Conservation (phyloP, 1,284 basidiomycete genomes). For the Macrocystidia cucumis region DNA sequence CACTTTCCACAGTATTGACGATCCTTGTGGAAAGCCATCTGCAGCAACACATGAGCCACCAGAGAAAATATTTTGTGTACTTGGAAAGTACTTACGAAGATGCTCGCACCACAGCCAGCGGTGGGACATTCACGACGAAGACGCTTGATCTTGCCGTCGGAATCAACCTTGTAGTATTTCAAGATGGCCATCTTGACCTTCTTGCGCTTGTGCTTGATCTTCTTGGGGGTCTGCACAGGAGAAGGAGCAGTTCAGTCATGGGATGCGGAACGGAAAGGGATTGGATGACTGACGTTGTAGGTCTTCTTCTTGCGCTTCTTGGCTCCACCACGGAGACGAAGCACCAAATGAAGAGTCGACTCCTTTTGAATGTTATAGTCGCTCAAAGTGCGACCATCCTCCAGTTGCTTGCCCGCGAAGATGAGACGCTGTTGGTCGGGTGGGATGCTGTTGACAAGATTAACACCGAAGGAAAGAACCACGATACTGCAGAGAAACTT, state of each 20-base stretch:
- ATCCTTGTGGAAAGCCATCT: slow-evolving; percentile 95
- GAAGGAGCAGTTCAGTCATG: slow-evolving; percentile 3
- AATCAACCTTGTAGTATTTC: slow-evolving; percentile 99
- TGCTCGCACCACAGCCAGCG: slow-evolving; percentile 89
- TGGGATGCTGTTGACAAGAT: slow-evolving; percentile 54
- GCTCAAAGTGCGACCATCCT: slow-evolving; percentile 85
- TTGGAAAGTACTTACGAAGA: slow-evolving; percentile 67
- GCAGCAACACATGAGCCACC: slow-evolving; percentile 5
- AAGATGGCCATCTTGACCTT: slow-evolving; percentile 99
- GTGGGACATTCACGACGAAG: slow-evolving; percentile 94
- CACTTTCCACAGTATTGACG: slow-evolving; percentile 96
- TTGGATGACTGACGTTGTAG: slow-evolving; percentile 62
- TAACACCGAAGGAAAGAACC: slow-evolving; percentile 8
- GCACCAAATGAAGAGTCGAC: slow-evolving; percentile 89
- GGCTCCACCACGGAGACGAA: slow-evolving; percentile 92
- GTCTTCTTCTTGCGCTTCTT: slow-evolving; percentile 99
- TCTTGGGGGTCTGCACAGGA: slow-evolving; percentile 85
- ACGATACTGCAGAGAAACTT: slow-evolving; percentile 18
- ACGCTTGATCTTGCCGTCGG: slow-evolving; percentile 99
- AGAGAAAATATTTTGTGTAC: slow-evolving; percentile 1
- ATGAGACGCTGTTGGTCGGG: slow-evolving; percentile 97
- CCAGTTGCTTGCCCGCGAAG: slow-evolving; percentile 98
- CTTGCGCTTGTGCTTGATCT: slow-evolving; percentile 99
- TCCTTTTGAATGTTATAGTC: slow-evolving; percentile 83
- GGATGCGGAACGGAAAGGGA: neutral